Base-by-base conservation (phyloP, 2,329 filamentous ascomycete species). In the Aspergillus persii region DNA sequence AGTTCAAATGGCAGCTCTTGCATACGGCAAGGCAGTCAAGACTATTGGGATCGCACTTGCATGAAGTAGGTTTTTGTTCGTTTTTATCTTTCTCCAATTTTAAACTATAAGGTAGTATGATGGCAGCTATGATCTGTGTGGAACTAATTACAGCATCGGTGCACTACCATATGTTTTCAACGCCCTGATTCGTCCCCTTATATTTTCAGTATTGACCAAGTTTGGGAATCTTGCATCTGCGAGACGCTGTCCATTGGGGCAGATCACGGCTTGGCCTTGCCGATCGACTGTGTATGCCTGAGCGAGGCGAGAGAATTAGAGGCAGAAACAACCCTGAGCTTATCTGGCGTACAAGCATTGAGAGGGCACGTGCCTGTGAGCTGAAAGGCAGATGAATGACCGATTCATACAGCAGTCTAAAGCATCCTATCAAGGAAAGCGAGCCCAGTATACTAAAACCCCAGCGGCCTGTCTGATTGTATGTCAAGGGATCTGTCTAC, bases 241-340 rank as follows among this genome's bases (percentile, higher is more conserved):
- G 33, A 12, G 11, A n/a, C 9, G 18, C 23, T 11, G 39, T 27
- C 54, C 27, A 18, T 6, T 47, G 26, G 49, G 46, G 26, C 33
- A 26, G 26, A 50, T 50, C 15, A n/a, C 44, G 11, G 31, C 33
- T 31, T 4, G 9, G 33, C 33, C 33, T 50, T 44, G 18, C 23
- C 50, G 54, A 56, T 56, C 54, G 33, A 26, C 54, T 56, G 15
- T 30, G 15, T 31, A 56, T 50, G 41, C 6, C 15, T 11, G 27
- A 27, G 3, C 47, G 18, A 23, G 44, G 5, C 44, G 11, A 30
- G n/a, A 3, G 18, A 7, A 41, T 12, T 7, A 11, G 9, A 47
- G 26, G 39, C 44, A 11, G 29, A 9, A 48, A 8, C 11, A 18
- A 18, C 41, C 23, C 18, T 26, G 33, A 11, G 11, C 7, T 36